phyloP scores from a whole-genome alignment of 345 rosid species.

The Capsella bursapastoris region DNA sequence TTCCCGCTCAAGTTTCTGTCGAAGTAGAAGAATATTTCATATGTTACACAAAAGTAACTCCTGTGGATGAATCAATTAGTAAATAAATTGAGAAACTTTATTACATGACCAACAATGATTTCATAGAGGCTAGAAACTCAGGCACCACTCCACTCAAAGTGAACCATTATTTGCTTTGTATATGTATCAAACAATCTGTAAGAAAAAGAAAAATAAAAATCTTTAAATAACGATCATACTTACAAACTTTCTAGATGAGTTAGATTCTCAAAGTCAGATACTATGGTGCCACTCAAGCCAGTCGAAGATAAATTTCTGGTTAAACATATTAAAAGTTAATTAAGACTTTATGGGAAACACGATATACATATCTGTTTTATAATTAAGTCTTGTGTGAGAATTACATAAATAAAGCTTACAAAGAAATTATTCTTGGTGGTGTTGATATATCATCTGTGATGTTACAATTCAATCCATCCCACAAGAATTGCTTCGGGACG shows the following conservation, averaged over 20 bases:
- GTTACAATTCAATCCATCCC: constrained; percentile 58
- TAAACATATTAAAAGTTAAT: not conserved
- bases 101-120: constrained; percentile 53
- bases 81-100: constrained; percentile 24
- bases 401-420: constrained; percentile 4
- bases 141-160: constrained; percentile 54
- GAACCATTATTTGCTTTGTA: constrained; percentile 5
- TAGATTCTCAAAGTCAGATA: constrained; percentile 35
- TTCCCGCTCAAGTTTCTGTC: constrained; percentile 51
- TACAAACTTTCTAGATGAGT: constrained; percentile 47
- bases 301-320: constrained; percentile 49
- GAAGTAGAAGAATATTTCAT: not conserved
- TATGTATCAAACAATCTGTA: no score
- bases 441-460: constrained; percentile 14
- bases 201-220: not conserved
- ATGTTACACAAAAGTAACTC: not conserved
- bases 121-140: constrained; percentile 49
- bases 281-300: constrained; percentile 46
- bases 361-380: no score
- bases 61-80: not conserved
- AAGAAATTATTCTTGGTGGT: constrained; percentile 30
- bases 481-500: constrained; percentile 43
- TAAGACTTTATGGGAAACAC: no score
- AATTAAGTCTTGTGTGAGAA: no score
- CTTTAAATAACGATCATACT: constrained; percentile 23